Percentiles rank a stretch among this genome's conserved stretches.
Evolutionary conservation across 306 rosid genomes (phyloP).

Genomic region (Lathyrus tuberosus): DNA sequence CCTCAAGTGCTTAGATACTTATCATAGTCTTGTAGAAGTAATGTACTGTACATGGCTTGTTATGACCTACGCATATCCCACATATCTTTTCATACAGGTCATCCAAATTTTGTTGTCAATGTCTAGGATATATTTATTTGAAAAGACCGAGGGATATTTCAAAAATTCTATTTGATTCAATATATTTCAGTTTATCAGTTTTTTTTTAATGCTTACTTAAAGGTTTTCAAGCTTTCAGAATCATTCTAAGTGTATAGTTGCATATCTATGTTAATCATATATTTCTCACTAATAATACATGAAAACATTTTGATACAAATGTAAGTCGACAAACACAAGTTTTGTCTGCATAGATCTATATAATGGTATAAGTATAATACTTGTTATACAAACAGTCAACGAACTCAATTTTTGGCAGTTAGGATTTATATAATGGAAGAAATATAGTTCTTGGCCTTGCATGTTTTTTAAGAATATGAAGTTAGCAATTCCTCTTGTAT

Average conservation of each 20-base stretch:
- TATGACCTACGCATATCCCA: background rate
- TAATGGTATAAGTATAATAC: constrained; percentile 20
- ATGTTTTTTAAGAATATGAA: constrained; percentile 7
- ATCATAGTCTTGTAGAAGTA: background rate
- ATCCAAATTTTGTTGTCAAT: background rate
- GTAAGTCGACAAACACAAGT: constrained; percentile 7
- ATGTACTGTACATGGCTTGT: background rate
- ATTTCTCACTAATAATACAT: background rate
- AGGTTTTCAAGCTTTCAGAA: background rate
- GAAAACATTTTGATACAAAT: background rate
- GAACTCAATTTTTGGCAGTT: no score
- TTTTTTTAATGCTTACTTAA: background rate
- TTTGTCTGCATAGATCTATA: constrained; percentile 10
- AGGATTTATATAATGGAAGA: background rate
- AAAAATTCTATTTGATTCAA: background rate
- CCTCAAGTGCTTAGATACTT: no score
- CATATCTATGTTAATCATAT: constrained; percentile 7
- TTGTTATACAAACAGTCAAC: background rate
- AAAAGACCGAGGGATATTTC: background rate
- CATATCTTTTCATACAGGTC: background rate
- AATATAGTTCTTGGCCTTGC: constrained; percentile 10
- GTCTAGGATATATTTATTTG: background rate
- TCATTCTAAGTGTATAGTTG: background rate
- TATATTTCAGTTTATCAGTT: constrained; percentile 2
- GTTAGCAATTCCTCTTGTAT: constrained; percentile 35